phyloP scores from a whole-genome alignment of 768 basidiomycete species.

The Mycena vitilis region DNA sequence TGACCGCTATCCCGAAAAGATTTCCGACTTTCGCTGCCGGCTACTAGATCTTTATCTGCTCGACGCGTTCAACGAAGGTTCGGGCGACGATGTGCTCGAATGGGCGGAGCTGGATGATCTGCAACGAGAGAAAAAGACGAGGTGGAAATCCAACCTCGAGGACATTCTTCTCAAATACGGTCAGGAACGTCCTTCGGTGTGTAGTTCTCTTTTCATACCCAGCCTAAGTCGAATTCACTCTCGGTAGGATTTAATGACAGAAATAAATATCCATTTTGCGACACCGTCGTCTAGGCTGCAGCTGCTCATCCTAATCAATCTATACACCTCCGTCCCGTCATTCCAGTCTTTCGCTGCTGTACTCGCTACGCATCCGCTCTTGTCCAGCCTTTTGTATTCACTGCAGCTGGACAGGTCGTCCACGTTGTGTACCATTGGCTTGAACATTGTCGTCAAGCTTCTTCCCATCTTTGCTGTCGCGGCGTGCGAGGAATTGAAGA shows the following conservation, averaged over 20 bases:
- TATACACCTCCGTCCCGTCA: conserved; percentile 64
- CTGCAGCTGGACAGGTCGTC: conserved; percentile 82
- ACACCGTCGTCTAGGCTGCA: conserved; percentile 74
- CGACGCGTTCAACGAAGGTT: conserved; percentile 81
- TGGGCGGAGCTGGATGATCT: conserved; percentile 75
- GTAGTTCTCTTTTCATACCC: conserved; percentile 40
- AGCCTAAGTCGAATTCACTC: conserved; percentile 25
- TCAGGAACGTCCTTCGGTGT: conserved; percentile 70
- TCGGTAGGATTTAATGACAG: conserved; percentile 74
- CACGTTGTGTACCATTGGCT: conserved; percentile 71
- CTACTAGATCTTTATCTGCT: conserved; percentile 82
- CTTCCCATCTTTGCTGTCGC: conserved; percentile 81
- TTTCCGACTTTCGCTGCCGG: conserved; percentile 73
- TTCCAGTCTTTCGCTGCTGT: conserved; percentile 63
- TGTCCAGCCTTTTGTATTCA: conserved; percentile 73
- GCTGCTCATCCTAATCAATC: conserved; percentile 73
- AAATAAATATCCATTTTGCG: conserved; percentile 72
- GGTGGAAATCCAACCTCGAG: conserved; percentile 86
- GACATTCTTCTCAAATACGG: conserved; percentile 78
- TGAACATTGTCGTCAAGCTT: conserved; percentile 75
- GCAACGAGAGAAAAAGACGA: conserved; percentile 66
- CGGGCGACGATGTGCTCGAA: conserved; percentile 78
- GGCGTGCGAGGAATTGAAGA: conserved; percentile 65
- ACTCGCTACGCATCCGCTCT: conserved; percentile 71
- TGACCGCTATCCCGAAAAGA: conserved; percentile 57